Conservation (phyloP, 2,329 filamentous ascomycete species). For the Arthroderma sp. region DNA sequence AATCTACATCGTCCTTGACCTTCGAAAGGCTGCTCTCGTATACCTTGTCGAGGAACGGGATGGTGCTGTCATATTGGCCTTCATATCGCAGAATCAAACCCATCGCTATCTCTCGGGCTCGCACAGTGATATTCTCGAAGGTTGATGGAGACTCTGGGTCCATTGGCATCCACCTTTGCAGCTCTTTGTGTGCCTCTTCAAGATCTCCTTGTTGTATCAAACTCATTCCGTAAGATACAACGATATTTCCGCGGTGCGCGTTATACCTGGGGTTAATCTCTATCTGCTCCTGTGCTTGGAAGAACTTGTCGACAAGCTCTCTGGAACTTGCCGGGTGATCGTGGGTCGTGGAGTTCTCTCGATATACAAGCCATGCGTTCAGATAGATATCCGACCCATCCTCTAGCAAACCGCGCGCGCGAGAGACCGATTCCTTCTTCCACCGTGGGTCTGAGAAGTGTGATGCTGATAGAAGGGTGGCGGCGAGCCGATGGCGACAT, state of each 20-base stretch:
- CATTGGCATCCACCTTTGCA: conserved; percentile 3
- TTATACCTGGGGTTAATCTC: conserved; percentile 6
- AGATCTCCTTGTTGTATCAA: conserved; percentile 9
- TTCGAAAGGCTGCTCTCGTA: no score
- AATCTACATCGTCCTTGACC: no score
- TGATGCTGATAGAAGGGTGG: conserved; percentile 1
- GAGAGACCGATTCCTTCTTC: conserved; percentile 1
- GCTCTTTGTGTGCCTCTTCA: conserved; percentile 6
- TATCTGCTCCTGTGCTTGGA: background rate
- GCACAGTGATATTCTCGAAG: conserved; percentile 1
- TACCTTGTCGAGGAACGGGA: no score
- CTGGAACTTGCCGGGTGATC: background rate
- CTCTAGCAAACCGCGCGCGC: background rate
- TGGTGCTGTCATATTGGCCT: background rate
- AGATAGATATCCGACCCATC: conserved; percentile 1
- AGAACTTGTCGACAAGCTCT: background rate
- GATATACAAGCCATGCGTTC: conserved; percentile 2
- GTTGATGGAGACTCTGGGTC: background rate
- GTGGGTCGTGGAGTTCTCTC: background rate
- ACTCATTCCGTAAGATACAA: conserved; percentile 8
- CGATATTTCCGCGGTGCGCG: conserved; percentile 6
- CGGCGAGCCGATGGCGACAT: background rate
- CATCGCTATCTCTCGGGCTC: conserved; percentile 3
- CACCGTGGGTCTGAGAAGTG: background rate
- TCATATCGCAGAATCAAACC: conserved; percentile 5